phyloP scores from a whole-genome alignment of 2,329 filamentous ascomycete genomes.

The Fusarium tjaetaba region DNA sequence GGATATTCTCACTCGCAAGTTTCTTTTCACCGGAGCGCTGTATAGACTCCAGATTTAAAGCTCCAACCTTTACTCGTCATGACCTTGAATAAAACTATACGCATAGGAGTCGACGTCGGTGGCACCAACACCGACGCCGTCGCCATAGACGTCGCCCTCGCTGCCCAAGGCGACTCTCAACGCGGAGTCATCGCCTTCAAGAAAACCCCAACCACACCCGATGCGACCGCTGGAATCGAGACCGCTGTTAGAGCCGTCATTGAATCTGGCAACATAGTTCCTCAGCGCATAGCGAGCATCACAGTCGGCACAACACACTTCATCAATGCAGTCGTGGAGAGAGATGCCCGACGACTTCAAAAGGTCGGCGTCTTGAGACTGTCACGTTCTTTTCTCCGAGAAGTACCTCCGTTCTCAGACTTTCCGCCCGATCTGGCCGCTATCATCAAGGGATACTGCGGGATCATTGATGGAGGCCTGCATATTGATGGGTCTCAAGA shows the following conservation, averaged over 20 bases:
- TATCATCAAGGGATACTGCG: neutral
- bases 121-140: conserved; percentile 30
- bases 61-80: accelerated
- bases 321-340: conserved; percentile 63
- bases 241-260: conserved; percentile 46
- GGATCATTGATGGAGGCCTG: neutral
- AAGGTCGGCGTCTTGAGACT: conserved; percentile 39
- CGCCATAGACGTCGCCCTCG: neutral
- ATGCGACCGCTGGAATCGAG: conserved; percentile 50
- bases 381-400: neutral
- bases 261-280: conserved; percentile 43
- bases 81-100: neutral
- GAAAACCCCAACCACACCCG: conserved; percentile 50
- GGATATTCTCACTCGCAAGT: accelerated
- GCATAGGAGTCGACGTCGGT: neutral
- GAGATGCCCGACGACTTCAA: conserved; percentile 52
- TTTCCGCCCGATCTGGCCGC: conserved; percentile 35
- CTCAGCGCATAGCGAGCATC: conserved; percentile 38
- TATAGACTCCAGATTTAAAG: accelerated
- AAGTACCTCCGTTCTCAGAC: conserved; percentile 58
- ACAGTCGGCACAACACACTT: conserved; percentile 63
- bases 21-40: accelerated
- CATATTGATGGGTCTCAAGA: neutral
- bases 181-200: conserved; percentile 8
- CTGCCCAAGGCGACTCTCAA: neutral